Conservation (phyloP, 192 early-diverging fungal genomes). For the Phlyctochytrium arcticum region DNA sequence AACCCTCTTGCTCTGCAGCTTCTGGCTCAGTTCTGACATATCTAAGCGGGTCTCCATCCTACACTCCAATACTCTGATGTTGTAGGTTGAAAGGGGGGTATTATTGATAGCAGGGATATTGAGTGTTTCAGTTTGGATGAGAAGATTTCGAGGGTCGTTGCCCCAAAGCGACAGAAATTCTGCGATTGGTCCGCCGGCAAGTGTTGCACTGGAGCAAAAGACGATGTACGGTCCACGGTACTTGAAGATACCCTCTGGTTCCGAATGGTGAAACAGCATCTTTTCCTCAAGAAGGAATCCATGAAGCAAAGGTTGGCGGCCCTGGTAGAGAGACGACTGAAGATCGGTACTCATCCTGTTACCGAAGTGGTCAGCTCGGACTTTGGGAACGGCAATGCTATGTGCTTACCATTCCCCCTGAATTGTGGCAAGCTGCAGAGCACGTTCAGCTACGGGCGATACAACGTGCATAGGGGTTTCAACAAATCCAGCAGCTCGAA, state of each 20-base stretch:
- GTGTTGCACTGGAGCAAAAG: constrained; percentile 48
- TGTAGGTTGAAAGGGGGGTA: neutral
- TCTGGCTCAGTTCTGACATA: neutral
- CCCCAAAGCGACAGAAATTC: constrained; percentile 46
- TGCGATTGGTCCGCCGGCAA: constrained; percentile 41
- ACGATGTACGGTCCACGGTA: constrained; percentile 61
- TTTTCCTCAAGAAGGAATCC: constrained; percentile 43
- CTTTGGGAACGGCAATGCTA: neutral
- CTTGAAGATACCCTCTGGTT: constrained; percentile 33
- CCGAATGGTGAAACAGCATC: constrained; percentile 30
- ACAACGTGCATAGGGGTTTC: constrained; percentile 66
- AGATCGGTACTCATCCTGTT: constrained; percentile 21
- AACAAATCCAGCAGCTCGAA: constrained; percentile 52
- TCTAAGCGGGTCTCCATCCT: constrained; percentile 6
- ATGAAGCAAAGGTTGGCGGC: constrained; percentile 53
- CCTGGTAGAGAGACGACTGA: constrained; percentile 65
- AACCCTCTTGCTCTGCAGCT: neutral
- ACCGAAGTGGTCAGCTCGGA: neutral
- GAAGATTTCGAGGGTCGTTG: constrained; percentile 35
- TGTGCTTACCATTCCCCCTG: constrained; percentile 72
- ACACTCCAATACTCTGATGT: constrained; percentile 7
- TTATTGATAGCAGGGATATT: neutral
- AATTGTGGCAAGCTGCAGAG: constrained; percentile 77
- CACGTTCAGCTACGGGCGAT: constrained; percentile 70
- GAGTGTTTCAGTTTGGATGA: neutral